Percentiles rank a stretch among this genome's conserved stretches.
phyloP scores from a whole-genome alignment of 805 yeast species.

The Saccharomycopsis selenospora region DNA sequence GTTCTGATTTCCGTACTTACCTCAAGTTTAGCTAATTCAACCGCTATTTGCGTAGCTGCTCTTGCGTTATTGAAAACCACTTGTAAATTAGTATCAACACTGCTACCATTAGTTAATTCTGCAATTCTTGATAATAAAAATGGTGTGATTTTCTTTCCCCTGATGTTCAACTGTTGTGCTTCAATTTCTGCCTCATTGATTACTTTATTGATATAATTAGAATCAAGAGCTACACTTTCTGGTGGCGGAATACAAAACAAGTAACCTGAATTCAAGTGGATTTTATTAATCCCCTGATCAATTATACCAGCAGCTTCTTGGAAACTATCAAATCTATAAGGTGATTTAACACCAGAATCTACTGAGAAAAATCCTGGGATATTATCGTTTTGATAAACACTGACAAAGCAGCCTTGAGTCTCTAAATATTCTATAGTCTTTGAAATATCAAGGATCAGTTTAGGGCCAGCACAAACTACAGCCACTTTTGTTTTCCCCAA shows the following conservation, averaged over 20 bases:
- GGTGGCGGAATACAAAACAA: slow-evolving; percentile 85
- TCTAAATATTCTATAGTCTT: slow-evolving; percentile 81
- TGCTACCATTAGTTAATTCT: slow-evolving; percentile 57
- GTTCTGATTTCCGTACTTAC: slow-evolving; percentile 17
- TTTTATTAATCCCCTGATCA: slow-evolving; percentile 35
- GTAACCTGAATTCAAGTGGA: slow-evolving; percentile 58
- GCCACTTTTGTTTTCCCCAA: slow-evolving; percentile 75
- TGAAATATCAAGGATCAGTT: slow-evolving; percentile 72
- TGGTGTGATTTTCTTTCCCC: slow-evolving; percentile 77
- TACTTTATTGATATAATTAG: slow-evolving; percentile 43
- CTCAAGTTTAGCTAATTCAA: slow-evolving; percentile 37
- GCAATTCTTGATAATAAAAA: slow-evolving; percentile 62
- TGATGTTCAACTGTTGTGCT: slow-evolving; percentile 45
- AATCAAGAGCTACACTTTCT: slow-evolving; percentile 46
- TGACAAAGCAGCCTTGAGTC: slow-evolving; percentile 85
- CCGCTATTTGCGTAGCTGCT: slow-evolving; percentile 62
- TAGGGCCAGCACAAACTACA: slow-evolving; percentile 92
- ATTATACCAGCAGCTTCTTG: slow-evolving; percentile 58
- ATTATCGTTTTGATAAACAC: slow-evolving; percentile 46
- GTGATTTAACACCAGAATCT: slow-evolving; percentile 67
- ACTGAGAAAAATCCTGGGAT: slow-evolving; percentile 81
- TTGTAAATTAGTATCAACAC: slow-evolving; percentile 62
- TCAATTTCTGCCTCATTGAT: slow-evolving; percentile 52
- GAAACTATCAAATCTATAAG: slow-evolving; percentile 50
- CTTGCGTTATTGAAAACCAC: slow-evolving; percentile 74